Base-by-base conservation (phyloP, 768 basidiomycete genomes). In the Podaxis mareebaensis region DNA sequence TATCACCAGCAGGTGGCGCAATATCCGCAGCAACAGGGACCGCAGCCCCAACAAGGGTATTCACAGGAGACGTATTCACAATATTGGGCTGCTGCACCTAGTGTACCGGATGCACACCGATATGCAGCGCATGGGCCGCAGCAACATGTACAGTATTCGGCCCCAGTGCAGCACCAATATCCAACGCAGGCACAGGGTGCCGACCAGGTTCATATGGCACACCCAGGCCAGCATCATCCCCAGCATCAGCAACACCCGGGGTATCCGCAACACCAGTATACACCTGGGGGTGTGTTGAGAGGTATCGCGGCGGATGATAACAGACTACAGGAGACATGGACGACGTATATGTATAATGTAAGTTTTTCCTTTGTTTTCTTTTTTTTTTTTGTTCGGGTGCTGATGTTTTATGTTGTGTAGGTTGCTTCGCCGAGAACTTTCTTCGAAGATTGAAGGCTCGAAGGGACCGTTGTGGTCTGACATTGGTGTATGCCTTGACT, bases 271-370 rank as follows among this genome's bases (percentile, higher is more conserved):
- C 72, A 67, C 36, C 70, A 72, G 39, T 85, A 85, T 65, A 80
- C 84, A 0, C 82, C 82, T 3, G 78, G 78, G 17, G 77, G 70
- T 46, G 81, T 79, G 11, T 69, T 82, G 66, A 73, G 75, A 13
- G 82, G 81, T 0, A 79, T 83, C 58, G 81, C 81, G 8, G 81
- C 81, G 33, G 84, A 85, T 58, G 85, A 86, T 69, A 75, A 77
- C 55, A 79, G 82, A 53, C 67, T 89, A 60, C 85, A 86, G 72
- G 88, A 89, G 73, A 88, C 88, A 10, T 91, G 89, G 89, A 81
- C 83, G 70, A 79, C 83, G 62, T 91, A 88, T 75, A 84, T 88
- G 79, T 79, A 82, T 64, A 85, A 85, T 68, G 80, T 86, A 59
- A 67, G 75, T 40, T 61, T 53, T 36, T 33, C 4, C 59, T 48